Evolutionary conservation across 768 basidiomycete species (phyloP).

Genomic region (Daedaleopsis sinensis): DNA sequence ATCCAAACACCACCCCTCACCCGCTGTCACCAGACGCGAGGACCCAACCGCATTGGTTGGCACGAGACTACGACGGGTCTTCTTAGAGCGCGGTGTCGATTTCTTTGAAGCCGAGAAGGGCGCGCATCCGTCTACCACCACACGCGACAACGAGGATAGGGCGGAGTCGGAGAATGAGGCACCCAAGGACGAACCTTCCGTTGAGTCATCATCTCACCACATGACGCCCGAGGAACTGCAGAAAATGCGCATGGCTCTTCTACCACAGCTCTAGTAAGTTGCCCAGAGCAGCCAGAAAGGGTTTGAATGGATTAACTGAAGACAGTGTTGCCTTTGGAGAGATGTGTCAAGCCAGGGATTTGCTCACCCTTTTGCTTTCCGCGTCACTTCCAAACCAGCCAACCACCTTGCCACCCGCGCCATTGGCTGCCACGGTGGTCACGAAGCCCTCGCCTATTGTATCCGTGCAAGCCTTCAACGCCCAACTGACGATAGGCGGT

Average conservation of each 20-base stretch:
- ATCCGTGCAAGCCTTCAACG: conserved; percentile 34
- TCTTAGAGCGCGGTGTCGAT: conserved; percentile 71
- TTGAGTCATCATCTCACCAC: conserved; percentile 38
- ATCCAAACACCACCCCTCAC: conserved; percentile 10
- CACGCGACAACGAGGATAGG: conserved; percentile 25
- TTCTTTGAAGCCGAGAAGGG: conserved; percentile 64
- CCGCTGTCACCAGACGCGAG: conserved; percentile 38
- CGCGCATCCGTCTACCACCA: conserved; percentile 14
- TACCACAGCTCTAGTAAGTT: conserved; percentile 75
- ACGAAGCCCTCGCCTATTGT: conserved; percentile 64
- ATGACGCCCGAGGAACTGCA: conserved; percentile 78
- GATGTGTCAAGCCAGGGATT: conserved; percentile 75
- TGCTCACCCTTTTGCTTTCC: conserved; percentile 61
- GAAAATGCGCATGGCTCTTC: conserved; percentile 72
- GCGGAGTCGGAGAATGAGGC: conserved; percentile 33
- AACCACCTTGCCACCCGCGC: conserved; percentile 20
- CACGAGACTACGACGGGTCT: conserved; percentile 67
- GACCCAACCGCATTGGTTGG: conserved; percentile 62
- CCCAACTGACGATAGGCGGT: conserved; percentile 57
- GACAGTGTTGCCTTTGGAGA: conserved; percentile 75
- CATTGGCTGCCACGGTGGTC: conserved; percentile 64
- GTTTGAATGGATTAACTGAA: conserved; percentile 17
- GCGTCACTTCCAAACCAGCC: conserved; percentile 39
- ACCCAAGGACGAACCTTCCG: conserved; percentile 33
- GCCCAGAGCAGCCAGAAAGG: not conserved